These are phyloP conservation scores for Stachybotrys elegans DNA, from an alignment of 2,329 filamentous ascomycete genomes.

Conservation along the genomic window DNA sequence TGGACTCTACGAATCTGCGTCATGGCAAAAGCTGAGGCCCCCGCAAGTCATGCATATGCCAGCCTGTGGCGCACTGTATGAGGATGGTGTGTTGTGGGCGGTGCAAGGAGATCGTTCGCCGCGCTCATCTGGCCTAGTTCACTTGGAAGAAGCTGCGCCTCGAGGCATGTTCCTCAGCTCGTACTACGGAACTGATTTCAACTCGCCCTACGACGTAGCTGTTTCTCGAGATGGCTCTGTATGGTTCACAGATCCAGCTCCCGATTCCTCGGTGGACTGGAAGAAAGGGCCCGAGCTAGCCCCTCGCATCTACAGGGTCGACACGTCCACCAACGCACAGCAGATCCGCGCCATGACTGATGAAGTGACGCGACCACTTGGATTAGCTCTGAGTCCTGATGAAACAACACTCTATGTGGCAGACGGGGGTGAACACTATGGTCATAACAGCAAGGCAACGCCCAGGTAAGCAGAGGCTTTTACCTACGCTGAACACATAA, in stretches of 20 bases:
- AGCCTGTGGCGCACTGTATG: neutral
- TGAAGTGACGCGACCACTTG: neutral
- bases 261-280: neutral
- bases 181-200: neutral
- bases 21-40: neutral
- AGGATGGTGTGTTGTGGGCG: neutral
- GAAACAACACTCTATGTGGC: neutral
- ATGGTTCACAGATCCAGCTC: neutral
- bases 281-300: neutral
- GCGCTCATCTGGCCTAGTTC: neutral
- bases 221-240: neutral
- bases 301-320: neutral
- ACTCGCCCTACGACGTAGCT: conserved; percentile 1
- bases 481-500: too few relatives aligned
- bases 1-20: neutral
- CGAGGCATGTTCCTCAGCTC: neutral
- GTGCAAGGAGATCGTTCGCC: neutral
- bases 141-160: neutral
- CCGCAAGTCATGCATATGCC: neutral
- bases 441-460: too few relatives aligned
- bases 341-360: neutral
- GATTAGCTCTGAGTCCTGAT: neutral
- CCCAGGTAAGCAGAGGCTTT: too few relatives aligned
- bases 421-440: neutral
- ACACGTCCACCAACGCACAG: neutral